Base-by-base conservation (phyloP, 768 basidiomycete species). In the Tubosaeta brunneosetosa region DNA sequence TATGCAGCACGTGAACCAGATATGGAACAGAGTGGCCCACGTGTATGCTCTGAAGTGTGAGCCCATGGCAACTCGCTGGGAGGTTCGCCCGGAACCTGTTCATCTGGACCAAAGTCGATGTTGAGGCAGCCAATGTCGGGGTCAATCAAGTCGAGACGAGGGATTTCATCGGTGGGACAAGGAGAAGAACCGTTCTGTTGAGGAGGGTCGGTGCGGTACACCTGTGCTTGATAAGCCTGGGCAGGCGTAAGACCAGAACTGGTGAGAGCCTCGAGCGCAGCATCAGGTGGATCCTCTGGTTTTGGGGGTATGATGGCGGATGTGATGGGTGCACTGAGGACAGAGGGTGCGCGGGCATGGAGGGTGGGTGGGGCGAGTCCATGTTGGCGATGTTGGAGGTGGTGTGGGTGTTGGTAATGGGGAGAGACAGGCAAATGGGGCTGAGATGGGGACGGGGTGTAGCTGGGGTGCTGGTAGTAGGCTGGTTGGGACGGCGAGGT, bases 151-250 rank as follows among this genome's bases (percentile, higher is more conserved):
- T 68, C 70, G 8, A 78, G 65, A 50, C 65, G 65, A n/a, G 77
- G 76, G 33, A 73, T 58, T 19, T 68, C 64, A 37, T 59, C 58
- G 47, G 59, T 48, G 42, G 64, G 49, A 51, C 50, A 55, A 55
- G 64, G 51, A 11, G 65, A 53, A 13, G 48, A 43, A 53, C 69
- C 70, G 45, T 73, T 69, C 55, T 50, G 70, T 51, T 60, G 50
- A 59, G 69, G 61, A 38, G 77, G 71, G 51, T 67, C 74, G 61
- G 75, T 80, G 52, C 69, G 70, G 61, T 83, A 83, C 43, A 88
- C 77, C 66, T 91, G 86, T 8, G 84, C 82, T 62, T 89, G 90
- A 71, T 90, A 91, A 33, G 86, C 84, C 66, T 91, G 89, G 10
- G 87, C 85, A 41, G 86, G 82, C 4, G 87, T 86, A 47, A 89